Conservation (phyloP, 495 filamentous ascomycete species). For the Xylaria grammica region DNA sequence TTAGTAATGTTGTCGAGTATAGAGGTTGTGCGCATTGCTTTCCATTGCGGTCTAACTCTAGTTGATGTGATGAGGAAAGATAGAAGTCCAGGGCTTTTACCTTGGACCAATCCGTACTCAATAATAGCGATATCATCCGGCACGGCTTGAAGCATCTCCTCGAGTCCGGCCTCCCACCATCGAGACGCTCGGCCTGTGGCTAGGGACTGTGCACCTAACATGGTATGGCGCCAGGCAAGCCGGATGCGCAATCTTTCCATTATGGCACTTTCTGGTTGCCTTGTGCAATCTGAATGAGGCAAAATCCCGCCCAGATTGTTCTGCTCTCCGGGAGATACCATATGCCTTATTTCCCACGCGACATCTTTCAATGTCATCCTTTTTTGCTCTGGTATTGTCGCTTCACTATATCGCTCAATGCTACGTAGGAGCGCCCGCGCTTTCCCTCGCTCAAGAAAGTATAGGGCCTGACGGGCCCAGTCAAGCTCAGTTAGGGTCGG, state of each 20-base stretch:
- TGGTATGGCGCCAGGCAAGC: slow-evolving; percentile 3
- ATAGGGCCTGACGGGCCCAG: slow-evolving; percentile 9
- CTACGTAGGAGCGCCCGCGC: slow-evolving; percentile 15
- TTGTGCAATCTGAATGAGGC: neutral
- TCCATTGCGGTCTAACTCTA: slow-evolving; percentile 4
- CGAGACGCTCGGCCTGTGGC: neutral
- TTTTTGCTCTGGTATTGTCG: neutral
- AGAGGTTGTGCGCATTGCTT: neutral
- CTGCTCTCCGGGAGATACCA: slow-evolving; percentile 13
- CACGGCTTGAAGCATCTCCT: slow-evolving; percentile 2
- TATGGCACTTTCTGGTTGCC: slow-evolving; percentile 3
- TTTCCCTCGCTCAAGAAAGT: slow-evolving; percentile 12
- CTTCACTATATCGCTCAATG: slow-evolving; percentile 16
- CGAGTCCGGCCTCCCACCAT: slow-evolving; percentile 3
- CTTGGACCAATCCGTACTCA: slow-evolving; percentile 7
- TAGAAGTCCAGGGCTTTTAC: slow-evolving; percentile 8
- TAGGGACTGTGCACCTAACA: neutral
- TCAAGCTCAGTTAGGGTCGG: slow-evolving; percentile 7
- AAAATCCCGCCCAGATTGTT: neutral
- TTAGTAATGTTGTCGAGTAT: neutral
- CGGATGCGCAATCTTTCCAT: slow-evolving; percentile 15
- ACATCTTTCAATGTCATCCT: slow-evolving; percentile 16
- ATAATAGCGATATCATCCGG: slow-evolving; percentile 8
- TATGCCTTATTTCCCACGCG: neutral
- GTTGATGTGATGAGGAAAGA: slow-evolving; percentile 12